These are phyloP conservation scores for Aspergillus fischeri DNA, from an alignment of 2,329 filamentous ascomycete species.

Conservation along the genomic window DNA sequence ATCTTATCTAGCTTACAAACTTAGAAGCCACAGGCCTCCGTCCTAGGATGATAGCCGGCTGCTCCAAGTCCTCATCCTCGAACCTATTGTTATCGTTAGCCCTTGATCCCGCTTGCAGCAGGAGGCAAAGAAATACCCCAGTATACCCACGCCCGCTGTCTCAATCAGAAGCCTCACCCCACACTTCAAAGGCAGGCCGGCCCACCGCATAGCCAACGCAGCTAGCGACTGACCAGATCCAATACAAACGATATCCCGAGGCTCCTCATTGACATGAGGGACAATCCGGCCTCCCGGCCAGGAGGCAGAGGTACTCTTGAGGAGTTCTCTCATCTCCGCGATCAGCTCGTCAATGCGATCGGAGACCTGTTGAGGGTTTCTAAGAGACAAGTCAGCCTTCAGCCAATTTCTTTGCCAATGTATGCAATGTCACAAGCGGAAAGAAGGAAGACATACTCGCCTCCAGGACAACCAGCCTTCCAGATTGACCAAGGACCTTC, in stretches of 20 bases:
- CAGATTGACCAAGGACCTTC: constrained; percentile 55
- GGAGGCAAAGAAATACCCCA: constrained; percentile 9
- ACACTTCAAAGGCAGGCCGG: constrained; percentile 4
- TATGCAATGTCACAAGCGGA: neutral
- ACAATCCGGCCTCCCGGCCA: constrained; percentile 8
- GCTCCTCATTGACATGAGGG: neutral
- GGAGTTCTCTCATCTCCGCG: constrained; percentile 4
- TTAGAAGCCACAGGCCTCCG: neutral
- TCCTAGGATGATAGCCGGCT: constrained; percentile 8
- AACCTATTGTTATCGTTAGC: constrained; percentile 7
- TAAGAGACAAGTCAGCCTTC: neutral
- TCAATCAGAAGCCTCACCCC: constrained; percentile 13
- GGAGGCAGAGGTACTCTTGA: constrained; percentile 1
- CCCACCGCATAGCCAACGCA: constrained; percentile 16
- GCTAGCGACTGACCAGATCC: constrained; percentile 15
- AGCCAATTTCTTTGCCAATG: neutral
- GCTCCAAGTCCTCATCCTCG: constrained; percentile 8
- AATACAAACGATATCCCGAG: constrained; percentile 14
- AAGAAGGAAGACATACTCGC: constrained; percentile 43
- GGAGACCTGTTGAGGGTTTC: constrained; percentile 7
- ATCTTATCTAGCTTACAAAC: neutral
- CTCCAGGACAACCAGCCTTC: constrained; percentile 55
- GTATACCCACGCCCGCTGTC: constrained; percentile 13
- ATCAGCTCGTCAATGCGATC: constrained; percentile 10
- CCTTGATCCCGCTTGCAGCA: neutral